Evolutionary conservation across 202 grass and related monocot species (phyloP).

Genomic region (Bolboschoenoplectus hybrid): DNA sequence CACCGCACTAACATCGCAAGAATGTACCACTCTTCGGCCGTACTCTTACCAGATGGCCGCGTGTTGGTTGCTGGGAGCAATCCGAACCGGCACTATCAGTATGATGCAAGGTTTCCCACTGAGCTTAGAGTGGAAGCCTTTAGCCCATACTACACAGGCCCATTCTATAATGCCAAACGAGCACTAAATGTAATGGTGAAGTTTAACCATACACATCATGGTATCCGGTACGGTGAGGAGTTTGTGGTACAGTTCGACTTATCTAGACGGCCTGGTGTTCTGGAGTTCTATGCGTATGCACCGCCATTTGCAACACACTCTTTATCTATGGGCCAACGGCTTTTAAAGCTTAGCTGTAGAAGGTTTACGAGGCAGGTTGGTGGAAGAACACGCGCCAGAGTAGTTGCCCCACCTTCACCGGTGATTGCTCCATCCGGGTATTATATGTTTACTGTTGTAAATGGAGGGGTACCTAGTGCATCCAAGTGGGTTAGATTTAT

Average conservation of each 20-base stretch:
- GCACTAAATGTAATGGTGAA: slow-evolving; percentile 36
- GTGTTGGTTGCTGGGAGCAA: slow-evolving; percentile 51
- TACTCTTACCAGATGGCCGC: slow-evolving; percentile 46
- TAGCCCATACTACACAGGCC: slow-evolving; percentile 40
- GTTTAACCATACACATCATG: slow-evolving; percentile 6
- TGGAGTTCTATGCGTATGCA: slow-evolving; percentile 40
- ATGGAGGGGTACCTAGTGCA: slow-evolving; percentile 43
- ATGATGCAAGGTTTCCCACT: slow-evolving; percentile 36
- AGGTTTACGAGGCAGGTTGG: slow-evolving; percentile 9
- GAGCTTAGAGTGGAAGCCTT: slow-evolving; percentile 49
- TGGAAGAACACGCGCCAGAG: slow-evolving; percentile 33
- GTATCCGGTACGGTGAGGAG: slow-evolving; percentile 33
- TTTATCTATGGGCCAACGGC: slow-evolving; percentile 45
- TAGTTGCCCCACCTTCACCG: slow-evolving; percentile 44
- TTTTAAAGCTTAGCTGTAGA: slow-evolving; percentile 42
- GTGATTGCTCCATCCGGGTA: slow-evolving; percentile 42
- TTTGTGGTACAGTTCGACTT: slow-evolving; percentile 40
- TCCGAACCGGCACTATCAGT: slow-evolving; percentile 41
- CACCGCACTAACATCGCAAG: slow-evolving; percentile 36
- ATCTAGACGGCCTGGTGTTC: slow-evolving; percentile 3
- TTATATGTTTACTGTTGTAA: slow-evolving; percentile 48
- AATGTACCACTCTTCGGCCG: slow-evolving; percentile 46
- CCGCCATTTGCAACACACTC: slow-evolving; percentile 50
- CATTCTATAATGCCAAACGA: slow-evolving; percentile 37
- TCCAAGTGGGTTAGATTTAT: slow-evolving; percentile 45